These are phyloP conservation scores for Serendipita indica DNA, from an alignment of 768 basidiomycete genomes.

Conservation along the genomic window DNA sequence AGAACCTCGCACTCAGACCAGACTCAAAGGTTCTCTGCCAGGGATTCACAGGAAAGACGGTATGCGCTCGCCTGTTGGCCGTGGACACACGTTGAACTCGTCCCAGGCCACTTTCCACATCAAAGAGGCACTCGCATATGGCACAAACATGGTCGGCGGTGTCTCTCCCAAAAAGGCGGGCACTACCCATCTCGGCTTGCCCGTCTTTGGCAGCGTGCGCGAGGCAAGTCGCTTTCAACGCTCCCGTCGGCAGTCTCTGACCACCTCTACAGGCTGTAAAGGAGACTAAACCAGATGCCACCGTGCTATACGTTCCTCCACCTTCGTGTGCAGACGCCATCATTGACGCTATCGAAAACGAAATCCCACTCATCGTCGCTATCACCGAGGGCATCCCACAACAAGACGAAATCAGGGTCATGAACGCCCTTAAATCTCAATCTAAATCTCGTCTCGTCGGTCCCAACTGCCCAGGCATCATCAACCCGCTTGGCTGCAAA, in stretches of 20 bases:
- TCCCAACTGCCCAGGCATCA: constrained; percentile 97
- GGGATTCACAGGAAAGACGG: constrained; percentile 91
- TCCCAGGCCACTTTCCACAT: constrained; percentile 96
- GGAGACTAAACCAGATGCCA: constrained; percentile 78
- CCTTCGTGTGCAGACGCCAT: constrained; percentile 92
- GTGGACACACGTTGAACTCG: constrained; percentile 21
- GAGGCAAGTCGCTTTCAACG: constrained; percentile 43
- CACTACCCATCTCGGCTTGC: constrained; percentile 84
- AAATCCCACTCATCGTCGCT: constrained; percentile 94
- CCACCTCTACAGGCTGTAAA: constrained; percentile 53
- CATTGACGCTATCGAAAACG: constrained; percentile 96
- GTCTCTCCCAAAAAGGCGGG: constrained; percentile 96
- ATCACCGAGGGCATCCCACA: constrained; percentile 99
- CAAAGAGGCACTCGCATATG: constrained; percentile 82
- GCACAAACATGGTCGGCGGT: constrained; percentile 95
- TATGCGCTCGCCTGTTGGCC: constrained; percentile 23
- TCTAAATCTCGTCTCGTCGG: constrained; percentile 92
- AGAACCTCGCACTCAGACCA: constrained; percentile 83
- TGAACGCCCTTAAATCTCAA: constrained; percentile 87
- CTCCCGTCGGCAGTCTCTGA: neutral
- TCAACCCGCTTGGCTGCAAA: constrained; percentile 94
- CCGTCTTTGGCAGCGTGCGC: constrained; percentile 80
- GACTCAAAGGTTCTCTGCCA: constrained; percentile 92
- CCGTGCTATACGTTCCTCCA: constrained; percentile 96
- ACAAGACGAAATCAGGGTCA: constrained; percentile 86